Evolutionary conservation across 345 rosid genomes (phyloP).

Genomic region (Citrus inodora): DNA sequence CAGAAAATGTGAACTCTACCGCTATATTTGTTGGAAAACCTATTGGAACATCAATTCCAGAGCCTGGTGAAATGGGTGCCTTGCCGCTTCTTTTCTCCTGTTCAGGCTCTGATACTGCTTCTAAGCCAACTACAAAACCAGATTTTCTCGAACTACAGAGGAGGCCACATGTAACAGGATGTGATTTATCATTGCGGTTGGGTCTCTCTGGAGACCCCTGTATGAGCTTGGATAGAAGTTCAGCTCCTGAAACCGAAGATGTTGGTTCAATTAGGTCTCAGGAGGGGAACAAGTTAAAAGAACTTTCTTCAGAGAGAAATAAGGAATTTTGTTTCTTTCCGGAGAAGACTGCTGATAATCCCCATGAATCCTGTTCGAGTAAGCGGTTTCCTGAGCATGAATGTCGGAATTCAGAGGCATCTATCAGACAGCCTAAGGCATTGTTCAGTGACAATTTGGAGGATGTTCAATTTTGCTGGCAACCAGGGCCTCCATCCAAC

Average conservation of each 20-base stretch:
- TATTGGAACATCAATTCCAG: slow-evolving; percentile 40
- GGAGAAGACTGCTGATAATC: slow-evolving; percentile 35
- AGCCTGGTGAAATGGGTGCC: slow-evolving; percentile 30
- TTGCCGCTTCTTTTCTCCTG: slow-evolving; percentile 27
- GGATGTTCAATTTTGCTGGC: slow-evolving; percentile 41
- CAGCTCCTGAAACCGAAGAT: slow-evolving; percentile 36
- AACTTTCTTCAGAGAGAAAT: slow-evolving; percentile 26
- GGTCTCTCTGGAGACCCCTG: slow-evolving; percentile 52
- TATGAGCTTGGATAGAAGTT: slow-evolving; percentile 34
- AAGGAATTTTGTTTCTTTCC: slow-evolving; percentile 65
- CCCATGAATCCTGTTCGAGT: slow-evolving; percentile 27
- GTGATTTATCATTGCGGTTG: slow-evolving; percentile 84
- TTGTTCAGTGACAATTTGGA: slow-evolving; percentile 38
- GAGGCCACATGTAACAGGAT: slow-evolving; percentile 37
- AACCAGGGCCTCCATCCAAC: slow-evolving; percentile 29
- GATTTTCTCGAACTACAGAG: slow-evolving; percentile 24
- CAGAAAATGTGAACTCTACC: slow-evolving; percentile 27
- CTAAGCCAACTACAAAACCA: slow-evolving; percentile 20
- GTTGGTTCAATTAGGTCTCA: slow-evolving; percentile 33
- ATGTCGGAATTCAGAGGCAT: slow-evolving; percentile 32
- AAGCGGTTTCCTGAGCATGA: slow-evolving; percentile 34
- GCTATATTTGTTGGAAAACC: slow-evolving; percentile 74
- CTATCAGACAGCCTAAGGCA: slow-evolving; percentile 47
- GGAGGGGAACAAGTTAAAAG: slow-evolving; percentile 24
- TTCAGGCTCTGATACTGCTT: slow-evolving; percentile 26